A percentile compares a stretch with the other conserved stretches of the same genome.
Conservation (phyloP, 306 rosid species). For the Alnus glutinosa region DNA sequence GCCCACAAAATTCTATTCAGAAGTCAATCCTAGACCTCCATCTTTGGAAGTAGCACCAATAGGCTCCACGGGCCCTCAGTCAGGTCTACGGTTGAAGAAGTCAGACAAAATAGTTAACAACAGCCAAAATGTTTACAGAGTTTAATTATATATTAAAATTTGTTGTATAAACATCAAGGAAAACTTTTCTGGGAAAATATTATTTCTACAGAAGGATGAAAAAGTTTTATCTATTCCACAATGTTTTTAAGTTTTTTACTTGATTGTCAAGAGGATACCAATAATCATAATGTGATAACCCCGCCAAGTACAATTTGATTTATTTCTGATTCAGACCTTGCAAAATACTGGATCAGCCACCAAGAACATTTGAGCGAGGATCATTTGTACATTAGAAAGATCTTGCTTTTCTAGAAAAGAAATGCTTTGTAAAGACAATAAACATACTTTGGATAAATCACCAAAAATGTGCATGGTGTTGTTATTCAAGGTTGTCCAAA, state of each 20-base stretch:
- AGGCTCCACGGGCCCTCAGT: not conserved
- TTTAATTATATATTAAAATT: not conserved
- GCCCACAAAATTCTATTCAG: not conserved
- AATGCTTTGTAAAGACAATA: too few relatives aligned
- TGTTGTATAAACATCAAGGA: not conserved
- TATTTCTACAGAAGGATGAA: not conserved
- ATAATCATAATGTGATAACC: not conserved
- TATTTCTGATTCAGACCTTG: not conserved
- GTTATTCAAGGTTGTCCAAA: too few relatives aligned
- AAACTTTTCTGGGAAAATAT: not conserved
- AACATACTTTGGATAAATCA: too few relatives aligned
- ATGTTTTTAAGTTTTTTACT: not conserved
- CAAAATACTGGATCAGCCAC: not conserved
- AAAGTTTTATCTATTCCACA: not conserved
- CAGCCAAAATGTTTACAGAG: not conserved
- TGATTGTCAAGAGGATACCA: not conserved
- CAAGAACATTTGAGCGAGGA: not conserved
- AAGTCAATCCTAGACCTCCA: not conserved
- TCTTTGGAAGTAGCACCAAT: not conserved
- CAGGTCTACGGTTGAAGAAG: not conserved
- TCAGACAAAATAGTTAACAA: not conserved
- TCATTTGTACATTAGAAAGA: not conserved
- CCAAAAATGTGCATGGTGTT: too few relatives aligned
- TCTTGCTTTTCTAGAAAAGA: not conserved
- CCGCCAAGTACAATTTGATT: not conserved